phyloP scores from a whole-genome alignment of 2,329 filamentous ascomycete genomes.

The Penicillium sp. region DNA sequence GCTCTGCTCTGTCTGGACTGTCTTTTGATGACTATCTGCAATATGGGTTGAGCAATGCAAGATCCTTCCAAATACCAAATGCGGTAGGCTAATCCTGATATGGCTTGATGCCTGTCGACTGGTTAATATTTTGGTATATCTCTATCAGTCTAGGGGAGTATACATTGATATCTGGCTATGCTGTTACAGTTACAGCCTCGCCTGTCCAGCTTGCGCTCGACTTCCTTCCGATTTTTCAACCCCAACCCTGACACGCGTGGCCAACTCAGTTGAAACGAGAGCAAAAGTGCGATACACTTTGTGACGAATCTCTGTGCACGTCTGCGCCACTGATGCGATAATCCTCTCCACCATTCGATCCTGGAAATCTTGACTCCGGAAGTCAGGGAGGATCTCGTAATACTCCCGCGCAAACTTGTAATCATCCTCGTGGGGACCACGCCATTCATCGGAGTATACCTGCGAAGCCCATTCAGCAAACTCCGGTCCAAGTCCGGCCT shows the following conservation, averaged over 20 bases:
- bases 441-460: not conserved
- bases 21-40: too few species aligned
- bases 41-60: too few species aligned
- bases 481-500: not conserved
- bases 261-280: not conserved
- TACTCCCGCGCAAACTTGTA: not conserved
- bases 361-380: not conserved
- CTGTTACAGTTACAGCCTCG: too few species aligned
- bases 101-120: too few species aligned
- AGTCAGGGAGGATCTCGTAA: not conserved
- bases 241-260: not conserved
- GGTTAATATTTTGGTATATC: too few species aligned
- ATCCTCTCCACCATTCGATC: constrained; percentile 1
- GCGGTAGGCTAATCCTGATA: too few species aligned
- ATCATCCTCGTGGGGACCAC: not conserved
- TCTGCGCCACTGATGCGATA: not conserved
- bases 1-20: not conserved
- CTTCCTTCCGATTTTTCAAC: too few species aligned
- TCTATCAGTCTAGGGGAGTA: too few species aligned
- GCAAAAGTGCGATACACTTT: not conserved
- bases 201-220: too few species aligned
- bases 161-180: too few species aligned
- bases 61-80: too few species aligned
- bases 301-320: not conserved
- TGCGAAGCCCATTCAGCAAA: not conserved